Percentiles rank a stretch among this genome's conserved stretches.
These are phyloP conservation scores for Globisporangium mamillatum DNA, from an alignment of 352 stramenopile genomes.

Conservation along the genomic window DNA sequence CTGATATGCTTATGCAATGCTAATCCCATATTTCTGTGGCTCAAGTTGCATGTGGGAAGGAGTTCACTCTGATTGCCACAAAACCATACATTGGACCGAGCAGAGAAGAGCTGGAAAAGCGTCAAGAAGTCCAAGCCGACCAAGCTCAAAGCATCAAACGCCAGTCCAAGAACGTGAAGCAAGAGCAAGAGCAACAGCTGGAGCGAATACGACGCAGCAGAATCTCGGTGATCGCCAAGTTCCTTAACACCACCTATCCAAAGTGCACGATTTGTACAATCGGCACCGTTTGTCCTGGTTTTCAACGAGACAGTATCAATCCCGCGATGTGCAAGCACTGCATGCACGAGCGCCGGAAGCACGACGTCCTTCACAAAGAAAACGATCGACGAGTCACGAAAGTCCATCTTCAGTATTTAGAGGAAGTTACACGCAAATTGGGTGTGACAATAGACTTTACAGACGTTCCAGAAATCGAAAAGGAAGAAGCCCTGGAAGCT, in stretches of 20 bases:
- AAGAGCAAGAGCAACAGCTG: conserved; percentile 36
- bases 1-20: background rate
- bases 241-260: conserved; percentile 55
- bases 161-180: conserved; percentile 43
- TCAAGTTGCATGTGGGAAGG: conserved; percentile 85
- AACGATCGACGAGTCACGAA: conserved; percentile 33
- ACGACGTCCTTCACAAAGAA: conserved; percentile 46
- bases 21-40: background rate
- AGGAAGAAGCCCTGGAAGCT: conserved; percentile 53
- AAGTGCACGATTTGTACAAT: conserved; percentile 69
- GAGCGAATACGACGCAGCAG: conserved; percentile 48
- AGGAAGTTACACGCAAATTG: conserved; percentile 49
- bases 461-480: conserved; percentile 46
- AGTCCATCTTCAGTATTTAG: conserved; percentile 39
- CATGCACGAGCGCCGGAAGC: conserved; percentile 68
- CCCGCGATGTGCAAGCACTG: conserved; percentile 73
- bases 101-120: conserved; percentile 58
- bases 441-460: conserved; percentile 51
- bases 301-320: conserved; percentile 67
- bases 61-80: conserved; percentile 91
- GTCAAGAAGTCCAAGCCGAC: conserved; percentile 36
- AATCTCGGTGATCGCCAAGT: conserved; percentile 35
- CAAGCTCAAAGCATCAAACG: conserved; percentile 45
- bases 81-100: conserved; percentile 91
- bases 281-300: conserved; percentile 65